These are phyloP conservation scores for Pseudogymnoascus sp. DNA, from an alignment of 2,329 filamentous ascomycete species.

Conservation along the genomic window DNA sequence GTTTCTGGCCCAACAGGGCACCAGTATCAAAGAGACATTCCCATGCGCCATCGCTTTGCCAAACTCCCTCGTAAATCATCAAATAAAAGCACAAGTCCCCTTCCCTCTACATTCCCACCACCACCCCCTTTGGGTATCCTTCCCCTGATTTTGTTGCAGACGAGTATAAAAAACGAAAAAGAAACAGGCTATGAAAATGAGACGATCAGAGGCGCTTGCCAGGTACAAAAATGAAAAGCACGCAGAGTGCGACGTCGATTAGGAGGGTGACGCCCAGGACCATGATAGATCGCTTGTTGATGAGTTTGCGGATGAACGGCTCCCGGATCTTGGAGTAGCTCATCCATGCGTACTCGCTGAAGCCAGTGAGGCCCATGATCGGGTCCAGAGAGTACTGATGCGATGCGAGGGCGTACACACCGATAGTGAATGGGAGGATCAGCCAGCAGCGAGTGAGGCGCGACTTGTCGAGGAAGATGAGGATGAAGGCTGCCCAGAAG, in stretches of 20 bases:
- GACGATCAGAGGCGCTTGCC: slow-evolving; percentile 64
- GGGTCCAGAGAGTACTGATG: slow-evolving; percentile 97
- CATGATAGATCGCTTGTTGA: slow-evolving; percentile 75
- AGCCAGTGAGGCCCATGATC: slow-evolving; percentile 76
- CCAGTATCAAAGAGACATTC: background rate
- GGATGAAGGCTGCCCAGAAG: slow-evolving; percentile 88
- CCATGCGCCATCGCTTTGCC: background rate
- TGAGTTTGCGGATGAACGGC: slow-evolving; percentile 78
- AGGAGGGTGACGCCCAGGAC: slow-evolving; percentile 68
- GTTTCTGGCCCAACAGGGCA: background rate
- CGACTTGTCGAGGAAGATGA: slow-evolving; percentile 80
- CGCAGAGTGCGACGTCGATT: slow-evolving; percentile 71
- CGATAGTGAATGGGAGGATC: slow-evolving; percentile 85
- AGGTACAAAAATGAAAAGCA: slow-evolving; percentile 91
- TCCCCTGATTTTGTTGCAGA: background rate
- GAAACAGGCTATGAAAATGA: background rate
- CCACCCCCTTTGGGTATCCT: background rate
- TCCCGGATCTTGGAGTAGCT: slow-evolving; percentile 82
- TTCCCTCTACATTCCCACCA: background rate
- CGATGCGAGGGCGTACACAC: slow-evolving; percentile 78
- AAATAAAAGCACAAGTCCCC: background rate
- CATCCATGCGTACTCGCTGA: slow-evolving; percentile 95
- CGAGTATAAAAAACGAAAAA: background rate
- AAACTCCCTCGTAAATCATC: slow-evolving; percentile 7
- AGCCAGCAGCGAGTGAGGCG: slow-evolving; percentile 71